Evolutionary conservation across 2,329 filamentous ascomycete genomes (phyloP).

Genomic region (Teratosphaeria nubilosa): DNA sequence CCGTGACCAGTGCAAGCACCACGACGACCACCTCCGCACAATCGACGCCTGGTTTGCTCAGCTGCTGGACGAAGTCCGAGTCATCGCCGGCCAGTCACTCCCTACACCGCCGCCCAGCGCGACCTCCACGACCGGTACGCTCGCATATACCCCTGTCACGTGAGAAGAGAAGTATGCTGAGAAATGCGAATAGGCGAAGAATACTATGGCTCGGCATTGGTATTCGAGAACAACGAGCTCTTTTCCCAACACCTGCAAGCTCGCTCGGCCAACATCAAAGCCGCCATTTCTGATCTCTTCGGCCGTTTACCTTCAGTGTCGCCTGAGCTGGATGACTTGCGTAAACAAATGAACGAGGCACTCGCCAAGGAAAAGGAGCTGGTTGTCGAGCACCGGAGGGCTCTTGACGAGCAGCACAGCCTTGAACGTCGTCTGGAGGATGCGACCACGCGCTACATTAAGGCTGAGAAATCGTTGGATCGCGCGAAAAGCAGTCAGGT

Average conservation of each 20-base stretch:
- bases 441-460: conserved; percentile 83
- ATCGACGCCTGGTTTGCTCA: conserved; percentile 93
- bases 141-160: conserved; percentile 9
- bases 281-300: conserved; percentile 62
- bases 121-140: conserved; percentile 22
- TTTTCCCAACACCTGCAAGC: conserved; percentile 74
- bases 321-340: conserved; percentile 62
- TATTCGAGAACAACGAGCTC: conserved; percentile 45
- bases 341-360: conserved; percentile 63
- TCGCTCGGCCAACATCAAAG: conserved; percentile 66
- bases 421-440: conserved; percentile 78
- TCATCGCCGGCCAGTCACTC: conserved; percentile 30
- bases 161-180: conserved; percentile 21
- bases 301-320: conserved; percentile 34
- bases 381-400: conserved; percentile 17
- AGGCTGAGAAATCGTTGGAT: conserved; percentile 90
- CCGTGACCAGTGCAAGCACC: conserved; percentile 65
- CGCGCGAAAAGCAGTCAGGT: conserved; percentile 80
- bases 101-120: conserved; percentile 21
- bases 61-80: conserved; percentile 42
- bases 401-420: conserved; percentile 21
- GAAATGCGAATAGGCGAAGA: conserved; percentile 22
- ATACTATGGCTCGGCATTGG: conserved; percentile 40
- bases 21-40: conserved; percentile 85
- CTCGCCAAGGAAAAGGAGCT: conserved; percentile 67